Percentiles rank a stretch among this genome's conserved stretches.
phyloP scores from a whole-genome alignment of 1,284 basidiomycete species.

The Thecaphora thlaspeos region DNA sequence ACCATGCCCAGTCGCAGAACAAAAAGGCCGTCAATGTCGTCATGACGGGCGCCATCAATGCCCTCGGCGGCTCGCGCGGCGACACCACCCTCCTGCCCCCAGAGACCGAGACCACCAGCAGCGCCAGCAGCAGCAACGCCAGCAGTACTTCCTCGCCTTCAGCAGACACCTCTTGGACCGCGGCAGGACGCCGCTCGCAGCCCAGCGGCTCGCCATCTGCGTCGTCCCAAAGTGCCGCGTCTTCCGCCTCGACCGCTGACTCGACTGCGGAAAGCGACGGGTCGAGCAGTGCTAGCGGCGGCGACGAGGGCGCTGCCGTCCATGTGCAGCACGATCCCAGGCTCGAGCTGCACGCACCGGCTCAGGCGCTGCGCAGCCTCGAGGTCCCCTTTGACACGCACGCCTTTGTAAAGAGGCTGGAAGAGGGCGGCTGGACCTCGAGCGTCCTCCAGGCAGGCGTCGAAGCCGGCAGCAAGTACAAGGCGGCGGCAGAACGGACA shows the following conservation, averaged over 20 bases:
- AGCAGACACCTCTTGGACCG: background rate
- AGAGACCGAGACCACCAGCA: background rate
- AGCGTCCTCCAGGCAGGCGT: background rate
- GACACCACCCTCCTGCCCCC: constrained; percentile 12
- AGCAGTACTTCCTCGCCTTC: constrained; percentile 3
- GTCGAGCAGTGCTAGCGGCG: constrained; percentile 3
- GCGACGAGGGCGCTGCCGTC: background rate
- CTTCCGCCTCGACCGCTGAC: constrained; percentile 5
- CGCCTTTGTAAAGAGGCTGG: constrained; percentile 44
- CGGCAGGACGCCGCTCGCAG: constrained; percentile 1
- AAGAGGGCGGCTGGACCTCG: constrained; percentile 45
- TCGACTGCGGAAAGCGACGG: constrained; percentile 6
- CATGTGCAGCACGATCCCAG: constrained; percentile 17
- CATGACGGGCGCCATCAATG: constrained; percentile 14
- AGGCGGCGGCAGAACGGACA: background rate
- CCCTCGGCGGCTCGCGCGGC: constrained; percentile 11
- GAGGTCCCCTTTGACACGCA: constrained; percentile 53
- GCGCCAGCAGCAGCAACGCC: constrained; percentile 2
- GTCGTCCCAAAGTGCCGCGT: background rate
- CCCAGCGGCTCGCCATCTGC: background rate
- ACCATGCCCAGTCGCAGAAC: constrained; percentile 45
- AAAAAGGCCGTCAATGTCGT: constrained; percentile 26
- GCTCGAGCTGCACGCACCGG: constrained; percentile 13
- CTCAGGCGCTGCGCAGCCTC: constrained; percentile 23
- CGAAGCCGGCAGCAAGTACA: too few species aligned